Conservation (phyloP, 2,329 filamentous ascomycete species). For the Fusarium goolgardi region DNA sequence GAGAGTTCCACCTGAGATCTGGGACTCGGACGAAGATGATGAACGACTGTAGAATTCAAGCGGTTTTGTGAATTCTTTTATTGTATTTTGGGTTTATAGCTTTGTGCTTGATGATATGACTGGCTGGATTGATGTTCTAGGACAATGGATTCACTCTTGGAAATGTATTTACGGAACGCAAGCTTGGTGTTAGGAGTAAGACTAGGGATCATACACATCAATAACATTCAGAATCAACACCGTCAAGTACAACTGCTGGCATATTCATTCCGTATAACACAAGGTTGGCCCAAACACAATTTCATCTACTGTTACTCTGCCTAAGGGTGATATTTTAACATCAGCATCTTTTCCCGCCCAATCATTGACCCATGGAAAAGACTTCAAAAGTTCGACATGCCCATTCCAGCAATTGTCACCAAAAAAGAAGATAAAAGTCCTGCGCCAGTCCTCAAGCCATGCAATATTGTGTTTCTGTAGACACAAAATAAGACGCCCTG, state of each 20-base stretch:
- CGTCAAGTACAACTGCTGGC: neutral
- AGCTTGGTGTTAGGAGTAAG: conserved; percentile 27
- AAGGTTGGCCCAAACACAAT: conserved; percentile 35
- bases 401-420: conserved; percentile 38
- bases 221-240: neutral
- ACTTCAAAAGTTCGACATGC: conserved; percentile 31
- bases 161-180: conserved; percentile 18
- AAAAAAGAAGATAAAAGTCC: conserved; percentile 33
- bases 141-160: neutral
- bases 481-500: conserved; percentile 24
- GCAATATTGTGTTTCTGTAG: conserved; percentile 41
- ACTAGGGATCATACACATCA: neutral
- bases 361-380: conserved; percentile 13
- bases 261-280: neutral
- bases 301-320: conserved; percentile 46
- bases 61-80: neutral
- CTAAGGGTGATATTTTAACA: conserved; percentile 33
- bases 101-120: neutral
- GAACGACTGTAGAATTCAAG: conserved; percentile 32
- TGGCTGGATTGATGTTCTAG: neutral
- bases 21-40: conserved; percentile 53
- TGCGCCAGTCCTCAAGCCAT: conserved; percentile 45
- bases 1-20: conserved; percentile 50
- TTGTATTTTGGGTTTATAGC: neutral
- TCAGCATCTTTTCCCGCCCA: conserved; percentile 15